Evolutionary conservation across 2,329 filamentous ascomycete species (phyloP), one percentile per base, ranked within the genome.

Genomic region (Phaeophleospora eucalypticola): DNA sequence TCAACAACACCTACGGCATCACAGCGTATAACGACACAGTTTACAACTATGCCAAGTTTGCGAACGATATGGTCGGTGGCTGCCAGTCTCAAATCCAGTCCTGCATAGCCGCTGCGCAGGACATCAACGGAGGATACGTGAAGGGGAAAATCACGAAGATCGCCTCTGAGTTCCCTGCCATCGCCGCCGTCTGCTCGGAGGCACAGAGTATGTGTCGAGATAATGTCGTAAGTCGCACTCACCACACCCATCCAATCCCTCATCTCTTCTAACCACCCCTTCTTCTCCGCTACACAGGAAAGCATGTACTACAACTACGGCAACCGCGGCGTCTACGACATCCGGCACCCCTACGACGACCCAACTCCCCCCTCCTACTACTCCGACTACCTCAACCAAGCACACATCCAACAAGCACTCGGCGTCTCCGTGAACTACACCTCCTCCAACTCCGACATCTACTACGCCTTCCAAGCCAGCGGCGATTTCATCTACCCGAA

Each of bases 371-470:
- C 50, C 16, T 27, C 67, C 0, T 78, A 76, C 63, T 77, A 73
- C 58, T 58, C 70, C 7, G 77, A 76, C 3, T 84, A 73, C 59
- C 68, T 84, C 36, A 79, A 76, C 55, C 72, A 77, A 49, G 67
- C 73, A 7, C 70, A 74, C 49, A 76, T 83, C 1, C 79, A 83
- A 55, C 58, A 64, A 1, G 77, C 75, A 0, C 69, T 84, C 1
- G 81, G 81, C 2, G 75, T 80, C 3, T 2, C 76, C 74, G 0
- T 83, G 16, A 83, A 84, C 62, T 83, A 73, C 67, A 78, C 78
- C 2, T 59, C 66, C 16, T 64, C 64, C 16, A 33, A 49, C 12
- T 39, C 27, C 9, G 49, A 54, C 2, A 75, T 82, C 1, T 78
- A 79, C 12, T 53, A 63, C 53, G 71, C 70, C 33, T 77, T 79